Conservation (phyloP, 345 rosid species). For the Aquilaria yunnanensis region DNA sequence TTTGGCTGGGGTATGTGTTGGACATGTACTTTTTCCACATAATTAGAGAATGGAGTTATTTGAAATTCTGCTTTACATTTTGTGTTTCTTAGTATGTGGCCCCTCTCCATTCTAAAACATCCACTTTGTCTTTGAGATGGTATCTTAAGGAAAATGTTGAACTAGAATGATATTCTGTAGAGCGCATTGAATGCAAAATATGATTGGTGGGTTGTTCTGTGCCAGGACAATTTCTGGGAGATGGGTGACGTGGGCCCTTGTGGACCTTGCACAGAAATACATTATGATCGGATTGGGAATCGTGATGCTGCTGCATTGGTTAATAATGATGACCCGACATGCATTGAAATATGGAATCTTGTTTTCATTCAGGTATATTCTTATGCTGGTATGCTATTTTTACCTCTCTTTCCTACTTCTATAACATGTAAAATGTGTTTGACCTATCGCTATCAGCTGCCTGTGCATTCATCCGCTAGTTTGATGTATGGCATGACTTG, state of each 20-base stretch:
- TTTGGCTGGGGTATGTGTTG: too few relatives aligned
- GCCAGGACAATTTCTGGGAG: constrained; percentile 98
- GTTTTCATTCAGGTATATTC: constrained; percentile 86
- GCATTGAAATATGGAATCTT: constrained; percentile 97
- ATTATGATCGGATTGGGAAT: constrained; percentile 82
- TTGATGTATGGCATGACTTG: too few relatives aligned
- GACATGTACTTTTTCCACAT: too few relatives aligned
- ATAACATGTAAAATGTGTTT: neutral
- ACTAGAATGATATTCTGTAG: neutral
- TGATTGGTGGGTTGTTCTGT: neutral
- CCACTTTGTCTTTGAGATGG: neutral
- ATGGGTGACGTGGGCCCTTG: constrained; percentile 99
- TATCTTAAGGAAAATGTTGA: neutral
- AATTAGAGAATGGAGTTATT: too few relatives aligned
- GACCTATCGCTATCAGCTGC: neutral
- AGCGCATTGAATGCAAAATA: neutral
- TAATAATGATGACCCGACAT: constrained; percentile 94
- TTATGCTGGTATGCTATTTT: neutral
- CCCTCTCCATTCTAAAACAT: neutral
- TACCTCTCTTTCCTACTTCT: neutral
- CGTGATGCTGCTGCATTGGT: constrained; percentile 83
- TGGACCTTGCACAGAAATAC: constrained; percentile 98
- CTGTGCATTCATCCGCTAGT: too few relatives aligned
- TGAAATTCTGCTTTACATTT: too few relatives aligned
- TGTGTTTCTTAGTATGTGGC: neutral